Evolutionary conservation across 306 rosid species (phyloP).

Genomic region (Medicago ruthenica): DNA sequence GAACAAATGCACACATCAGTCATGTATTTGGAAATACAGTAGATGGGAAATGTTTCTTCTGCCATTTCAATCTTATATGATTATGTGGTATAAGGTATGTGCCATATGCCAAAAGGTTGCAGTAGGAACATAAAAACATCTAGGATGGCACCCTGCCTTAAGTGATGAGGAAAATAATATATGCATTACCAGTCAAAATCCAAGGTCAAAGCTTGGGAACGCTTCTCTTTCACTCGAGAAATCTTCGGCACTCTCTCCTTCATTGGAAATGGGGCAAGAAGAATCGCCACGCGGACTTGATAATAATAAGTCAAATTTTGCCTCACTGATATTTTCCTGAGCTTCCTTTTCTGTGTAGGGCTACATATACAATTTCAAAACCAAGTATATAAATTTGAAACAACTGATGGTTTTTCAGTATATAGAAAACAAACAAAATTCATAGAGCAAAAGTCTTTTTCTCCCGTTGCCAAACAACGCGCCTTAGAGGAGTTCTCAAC

Average conservation of each 20-base stretch:
- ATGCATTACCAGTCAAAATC: constrained; percentile 57
- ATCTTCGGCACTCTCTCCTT: constrained; percentile 45
- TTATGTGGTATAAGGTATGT: constrained; percentile 1
- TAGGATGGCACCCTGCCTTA: background rate
- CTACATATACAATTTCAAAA: constrained; percentile 42
- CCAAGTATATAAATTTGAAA: constrained; percentile 30
- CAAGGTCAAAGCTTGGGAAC: constrained; percentile 80
- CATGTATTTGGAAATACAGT: background rate
- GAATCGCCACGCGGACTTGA: constrained; percentile 35
- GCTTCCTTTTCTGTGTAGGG: constrained; percentile 50
- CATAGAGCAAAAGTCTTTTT: constrained; percentile 18
- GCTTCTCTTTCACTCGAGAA: constrained; percentile 42
- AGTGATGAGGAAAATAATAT: background rate
- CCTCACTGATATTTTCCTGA: constrained; percentile 40
- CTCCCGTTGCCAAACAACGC: constrained; percentile 14
- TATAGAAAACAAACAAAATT: constrained; percentile 32
- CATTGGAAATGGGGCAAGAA: constrained; percentile 42
- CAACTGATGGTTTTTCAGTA: constrained; percentile 23
- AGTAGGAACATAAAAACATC: background rate
- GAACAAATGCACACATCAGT: constrained; percentile 19
- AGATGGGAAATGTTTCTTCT: constrained; percentile 4
- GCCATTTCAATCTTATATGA: constrained; percentile 17
- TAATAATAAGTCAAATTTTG: constrained; percentile 36
- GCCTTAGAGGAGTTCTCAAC: constrained; percentile 15
- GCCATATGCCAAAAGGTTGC: constrained; percentile 3